A percentile compares a stretch with the other conserved stretches of the same genome.
Evolutionary conservation across 2,329 filamentous ascomycete species (phyloP).

Genomic region (Thielaviopsis euricoi): DNA sequence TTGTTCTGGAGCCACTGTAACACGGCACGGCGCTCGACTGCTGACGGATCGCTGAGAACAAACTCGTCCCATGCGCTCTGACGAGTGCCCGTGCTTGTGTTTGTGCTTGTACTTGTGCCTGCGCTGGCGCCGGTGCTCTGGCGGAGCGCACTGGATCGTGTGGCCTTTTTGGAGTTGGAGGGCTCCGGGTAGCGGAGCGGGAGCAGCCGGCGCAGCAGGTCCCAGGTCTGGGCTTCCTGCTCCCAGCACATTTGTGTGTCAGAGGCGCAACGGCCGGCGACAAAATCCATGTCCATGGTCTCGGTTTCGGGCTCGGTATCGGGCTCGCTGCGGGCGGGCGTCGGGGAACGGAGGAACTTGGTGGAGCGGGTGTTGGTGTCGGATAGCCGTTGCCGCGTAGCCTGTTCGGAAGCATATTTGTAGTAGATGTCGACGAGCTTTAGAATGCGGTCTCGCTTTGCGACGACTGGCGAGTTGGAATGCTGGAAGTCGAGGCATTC

Average conservation of each 20-base stretch:
- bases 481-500: slow-evolving; percentile 40
- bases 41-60: slow-evolving; percentile 52
- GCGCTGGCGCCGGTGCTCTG: not conserved
- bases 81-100: not conserved
- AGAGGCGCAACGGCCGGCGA: slow-evolving; percentile 18
- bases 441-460: slow-evolving; percentile 49
- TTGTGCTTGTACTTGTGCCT: not conserved
- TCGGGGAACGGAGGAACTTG: slow-evolving; percentile 20
- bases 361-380: not conserved
- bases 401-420: slow-evolving; percentile 32
- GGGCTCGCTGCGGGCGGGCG: slow-evolving; percentile 25
- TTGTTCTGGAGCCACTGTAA: slow-evolving; percentile 76
- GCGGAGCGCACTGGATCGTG: slow-evolving; percentile 3
- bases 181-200: slow-evolving; percentile 43
- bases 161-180: slow-evolving; percentile 1
- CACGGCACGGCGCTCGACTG: slow-evolving; percentile 62
- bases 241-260: slow-evolving; percentile 40
- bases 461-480: slow-evolving; percentile 18
- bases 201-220: slow-evolving; percentile 61
- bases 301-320: slow-evolving; percentile 16
- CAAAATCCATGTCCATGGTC: slow-evolving; percentile 38
- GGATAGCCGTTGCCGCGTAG: slow-evolving; percentile 11
- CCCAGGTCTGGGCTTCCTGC: slow-evolving; percentile 80
- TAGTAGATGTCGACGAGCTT: slow-evolving; percentile 51
- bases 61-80: slow-evolving; percentile 42